A percentile compares a stretch with the other conserved stretches of the same genome.
Conservation (phyloP, 1,284 basidiomycete species). For the Stygiomarasmius scandens region DNA sequence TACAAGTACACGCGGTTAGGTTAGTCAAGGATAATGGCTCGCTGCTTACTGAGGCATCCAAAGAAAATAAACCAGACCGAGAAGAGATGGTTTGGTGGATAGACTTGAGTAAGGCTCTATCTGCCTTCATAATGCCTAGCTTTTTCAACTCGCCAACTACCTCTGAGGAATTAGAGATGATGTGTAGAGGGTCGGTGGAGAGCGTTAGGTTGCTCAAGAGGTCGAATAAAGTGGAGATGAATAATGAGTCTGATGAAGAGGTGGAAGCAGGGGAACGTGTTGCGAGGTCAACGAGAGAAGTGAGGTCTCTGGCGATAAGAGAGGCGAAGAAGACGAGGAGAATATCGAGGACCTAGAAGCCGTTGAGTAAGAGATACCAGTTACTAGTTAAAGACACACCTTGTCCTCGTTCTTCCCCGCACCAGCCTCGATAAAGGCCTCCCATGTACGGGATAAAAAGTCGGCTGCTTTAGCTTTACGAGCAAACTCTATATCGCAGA, state of each 20-base stretch:
- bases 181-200: conserved; percentile 21
- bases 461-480: conserved; percentile 75
- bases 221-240: conserved; percentile 44
- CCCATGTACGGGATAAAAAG: conserved; percentile 68
- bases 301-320: conserved; percentile 58
- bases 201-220: conserved; percentile 42
- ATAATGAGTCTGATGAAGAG: conserved; percentile 14
- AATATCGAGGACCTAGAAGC: conserved; percentile 61
- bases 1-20: too few relatives aligned
- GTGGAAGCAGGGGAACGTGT: conserved; percentile 29
- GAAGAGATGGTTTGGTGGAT: conserved; percentile 49
- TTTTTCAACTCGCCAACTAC: conserved; percentile 43
- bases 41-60: conserved; percentile 42
- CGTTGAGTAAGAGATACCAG: conserved; percentile 4
- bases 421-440: conserved; percentile 57
- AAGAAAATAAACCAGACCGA: conserved; percentile 48
- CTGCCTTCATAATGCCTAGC: conserved; percentile 49
- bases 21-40: too few relatives aligned
- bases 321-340: conserved; percentile 60
- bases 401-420: conserved; percentile 61
- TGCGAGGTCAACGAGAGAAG: conserved; percentile 55
- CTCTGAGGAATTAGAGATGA: conserved; percentile 18
- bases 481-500: conserved; percentile 73
- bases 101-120: conserved; percentile 45
- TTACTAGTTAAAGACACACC: conserved; percentile 32